A percentile compares a stretch with the other conserved stretches of the same genome.
These are phyloP conservation scores for Triticum monococcum DNA, from an alignment of 176 grass and related monocot genomes.

Conservation along the genomic window DNA sequence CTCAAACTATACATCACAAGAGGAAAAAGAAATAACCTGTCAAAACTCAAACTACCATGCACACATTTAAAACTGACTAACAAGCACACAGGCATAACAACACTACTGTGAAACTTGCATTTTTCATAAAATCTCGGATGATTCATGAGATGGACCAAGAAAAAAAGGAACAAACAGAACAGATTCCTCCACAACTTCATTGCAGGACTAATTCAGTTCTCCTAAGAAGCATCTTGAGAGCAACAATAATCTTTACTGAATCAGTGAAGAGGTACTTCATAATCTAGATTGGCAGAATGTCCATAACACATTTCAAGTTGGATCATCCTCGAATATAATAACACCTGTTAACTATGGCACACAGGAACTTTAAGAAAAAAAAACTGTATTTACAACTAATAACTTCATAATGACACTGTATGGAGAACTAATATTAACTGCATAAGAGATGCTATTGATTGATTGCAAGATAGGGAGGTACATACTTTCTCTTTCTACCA, in stretches of 20 bases:
- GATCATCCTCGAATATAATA: background rate
- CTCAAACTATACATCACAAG: background rate
- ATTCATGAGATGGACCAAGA: constrained; percentile 9
- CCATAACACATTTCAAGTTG: background rate
- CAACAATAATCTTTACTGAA: constrained; percentile 33
- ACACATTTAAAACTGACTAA: background rate
- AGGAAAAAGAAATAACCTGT: background rate
- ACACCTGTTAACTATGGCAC: background rate
- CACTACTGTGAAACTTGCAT: background rate
- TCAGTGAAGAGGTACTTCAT: background rate
- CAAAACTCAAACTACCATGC: background rate
- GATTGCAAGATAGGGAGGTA: constrained; percentile 26
- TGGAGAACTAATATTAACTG: background rate
- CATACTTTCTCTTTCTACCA: constrained; percentile 97
- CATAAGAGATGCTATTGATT: constrained; percentile 16
- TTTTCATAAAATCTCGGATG: background rate
- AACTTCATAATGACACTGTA: background rate
- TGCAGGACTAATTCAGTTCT: background rate
- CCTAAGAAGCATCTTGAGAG: constrained; percentile 16
- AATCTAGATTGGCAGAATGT: constrained; percentile 3
- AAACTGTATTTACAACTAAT: constrained; percentile 2
- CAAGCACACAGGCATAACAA: background rate
- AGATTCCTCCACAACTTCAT: background rate
- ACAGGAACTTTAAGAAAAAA: background rate
- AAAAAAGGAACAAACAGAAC: background rate